These are phyloP conservation scores for Biscutella laevigata DNA, from an alignment of 441 rosid genomes.

Conservation along the genomic window DNA sequence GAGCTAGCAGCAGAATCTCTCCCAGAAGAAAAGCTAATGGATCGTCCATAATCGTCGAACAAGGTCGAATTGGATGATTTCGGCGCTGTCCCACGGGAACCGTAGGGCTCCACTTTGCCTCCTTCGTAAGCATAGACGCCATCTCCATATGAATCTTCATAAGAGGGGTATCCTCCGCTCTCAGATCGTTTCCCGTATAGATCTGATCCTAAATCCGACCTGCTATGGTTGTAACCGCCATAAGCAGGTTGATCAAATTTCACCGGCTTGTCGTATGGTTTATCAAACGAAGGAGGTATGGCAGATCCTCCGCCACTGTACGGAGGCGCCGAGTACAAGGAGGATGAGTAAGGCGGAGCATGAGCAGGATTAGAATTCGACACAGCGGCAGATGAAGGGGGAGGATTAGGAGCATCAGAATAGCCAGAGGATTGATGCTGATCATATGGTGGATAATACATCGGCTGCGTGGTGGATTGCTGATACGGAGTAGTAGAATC, in stretches of 20 bases:
- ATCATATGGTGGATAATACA: conserved; percentile 46
- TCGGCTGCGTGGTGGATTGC: conserved; percentile 37
- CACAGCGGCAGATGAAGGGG: conserved; percentile 19
- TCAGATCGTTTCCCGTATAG: conserved; percentile 52
- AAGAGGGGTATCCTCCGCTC: conserved; percentile 33
- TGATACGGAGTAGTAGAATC: conserved; percentile 59
- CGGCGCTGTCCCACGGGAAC: conserved; percentile 85
- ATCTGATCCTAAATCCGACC: conserved; percentile 54
- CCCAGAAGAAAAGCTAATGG: conserved; percentile 52
- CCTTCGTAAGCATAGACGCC: conserved; percentile 85
- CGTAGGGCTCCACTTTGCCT: conserved; percentile 83
- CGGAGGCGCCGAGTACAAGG: conserved; percentile 40
- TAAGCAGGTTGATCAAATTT: conserved; percentile 49
- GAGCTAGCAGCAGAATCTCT: conserved; percentile 45
- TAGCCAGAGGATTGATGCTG: conserved; percentile 48
- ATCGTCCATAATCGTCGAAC: conserved; percentile 92
- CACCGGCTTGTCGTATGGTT: conserved; percentile 39
- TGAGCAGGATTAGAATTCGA: conserved; percentile 25
- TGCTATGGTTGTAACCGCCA: conserved; percentile 34
- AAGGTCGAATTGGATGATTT: conserved; percentile 64
- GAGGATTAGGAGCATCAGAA: conserved; percentile 24
- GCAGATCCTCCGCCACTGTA: conserved; percentile 33
- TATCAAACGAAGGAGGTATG: conserved; percentile 34
- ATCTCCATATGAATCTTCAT: conserved; percentile 60
- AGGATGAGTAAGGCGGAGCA: conserved; percentile 34